These are phyloP conservation scores for Pachysandra terminalis DNA, from an alignment of 164 flowering plant genomes.

Conservation along the genomic window DNA sequence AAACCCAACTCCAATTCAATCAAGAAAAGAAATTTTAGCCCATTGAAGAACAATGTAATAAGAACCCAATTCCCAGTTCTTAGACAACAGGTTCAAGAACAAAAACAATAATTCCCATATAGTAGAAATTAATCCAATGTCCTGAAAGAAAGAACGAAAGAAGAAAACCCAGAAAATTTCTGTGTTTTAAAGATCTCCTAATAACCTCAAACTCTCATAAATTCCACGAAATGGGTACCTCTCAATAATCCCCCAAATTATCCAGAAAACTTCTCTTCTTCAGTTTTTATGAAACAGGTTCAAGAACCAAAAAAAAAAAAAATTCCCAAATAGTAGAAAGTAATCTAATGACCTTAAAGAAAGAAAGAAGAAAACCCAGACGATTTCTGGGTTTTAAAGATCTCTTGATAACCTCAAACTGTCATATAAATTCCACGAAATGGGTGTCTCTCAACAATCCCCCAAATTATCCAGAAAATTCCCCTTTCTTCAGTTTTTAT, in stretches of 20 bases:
- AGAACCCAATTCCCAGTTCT: conserved; percentile 13
- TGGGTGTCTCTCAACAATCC: conserved; percentile 18
- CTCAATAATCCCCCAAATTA: conserved; percentile 16
- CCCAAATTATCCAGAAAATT: conserved; percentile 6
- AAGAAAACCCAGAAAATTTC: conserved; percentile 19
- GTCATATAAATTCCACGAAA: conserved; percentile 8
- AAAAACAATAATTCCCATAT: background rate
- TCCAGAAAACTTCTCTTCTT: conserved; percentile 5
- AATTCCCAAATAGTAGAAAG: background rate
- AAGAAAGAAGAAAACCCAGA: conserved; percentile 18
- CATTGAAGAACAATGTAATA: conserved; percentile 4
- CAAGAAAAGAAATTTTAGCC: conserved; percentile 5
- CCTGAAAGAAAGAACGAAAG: background rate
- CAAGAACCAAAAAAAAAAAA: background rate
- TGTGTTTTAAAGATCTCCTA: conserved; percentile 14
- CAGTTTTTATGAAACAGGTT: background rate
- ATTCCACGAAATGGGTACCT: conserved; percentile 15
- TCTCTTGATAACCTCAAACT: conserved; percentile 10
- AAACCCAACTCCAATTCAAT: background rate
- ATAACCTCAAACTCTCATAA: conserved; percentile 9
- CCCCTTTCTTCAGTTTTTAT: conserved; percentile 11
- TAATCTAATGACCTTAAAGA: background rate
- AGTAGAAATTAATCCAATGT: background rate
- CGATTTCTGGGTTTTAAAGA: conserved; percentile 14
- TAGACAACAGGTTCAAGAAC: conserved; percentile 3